phyloP scores from a whole-genome alignment of 768 basidiomycete genomes.

The Hygrophorus pudorinus region DNA sequence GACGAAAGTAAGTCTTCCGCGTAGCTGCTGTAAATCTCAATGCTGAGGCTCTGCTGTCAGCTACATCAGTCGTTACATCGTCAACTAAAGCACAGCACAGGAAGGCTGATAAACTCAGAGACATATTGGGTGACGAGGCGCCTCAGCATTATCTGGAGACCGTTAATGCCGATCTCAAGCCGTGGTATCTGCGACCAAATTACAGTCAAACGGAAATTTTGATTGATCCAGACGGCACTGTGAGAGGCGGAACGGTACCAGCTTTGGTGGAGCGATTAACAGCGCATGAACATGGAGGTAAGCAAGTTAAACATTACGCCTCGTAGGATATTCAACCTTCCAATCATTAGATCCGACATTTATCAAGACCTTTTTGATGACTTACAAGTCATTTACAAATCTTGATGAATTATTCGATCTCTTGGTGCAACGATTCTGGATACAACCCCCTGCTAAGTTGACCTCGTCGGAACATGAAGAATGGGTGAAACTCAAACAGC shows the following conservation, averaged over 20 bases:
- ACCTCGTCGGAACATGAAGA: constrained; percentile 51
- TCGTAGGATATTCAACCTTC: constrained; percentile 1
- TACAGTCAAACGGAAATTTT: constrained; percentile 73
- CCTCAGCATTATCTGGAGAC: constrained; percentile 28
- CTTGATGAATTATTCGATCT: constrained; percentile 75
- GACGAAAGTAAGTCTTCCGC: constrained; percentile 27
- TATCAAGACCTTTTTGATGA: constrained; percentile 88
- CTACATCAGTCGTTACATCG: constrained; percentile 19
- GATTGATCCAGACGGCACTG: constrained; percentile 74
- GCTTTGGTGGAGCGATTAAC: constrained; percentile 88
- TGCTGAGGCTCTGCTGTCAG: constrained; percentile 3
- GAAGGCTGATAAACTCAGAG: constrained; percentile 43
- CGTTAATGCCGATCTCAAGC: constrained; percentile 36
- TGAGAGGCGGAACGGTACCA: constrained; percentile 78
- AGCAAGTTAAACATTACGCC: constrained; percentile 8
- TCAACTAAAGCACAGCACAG: constrained; percentile 20
- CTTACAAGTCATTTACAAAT: constrained; percentile 89
- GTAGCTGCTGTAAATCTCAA: not conserved
- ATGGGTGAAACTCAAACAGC: constrained; percentile 82
- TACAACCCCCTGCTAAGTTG: constrained; percentile 63
- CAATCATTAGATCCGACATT: constrained; percentile 55
- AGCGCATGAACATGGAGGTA: constrained; percentile 81
- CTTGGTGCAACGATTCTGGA: constrained; percentile 71
- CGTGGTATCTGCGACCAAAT: constrained; percentile 83
- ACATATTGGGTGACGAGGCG: constrained; percentile 50